These are phyloP conservation scores for Xerocomellus intermedius DNA, from an alignment of 768 basidiomycete genomes.

Conservation along the genomic window DNA sequence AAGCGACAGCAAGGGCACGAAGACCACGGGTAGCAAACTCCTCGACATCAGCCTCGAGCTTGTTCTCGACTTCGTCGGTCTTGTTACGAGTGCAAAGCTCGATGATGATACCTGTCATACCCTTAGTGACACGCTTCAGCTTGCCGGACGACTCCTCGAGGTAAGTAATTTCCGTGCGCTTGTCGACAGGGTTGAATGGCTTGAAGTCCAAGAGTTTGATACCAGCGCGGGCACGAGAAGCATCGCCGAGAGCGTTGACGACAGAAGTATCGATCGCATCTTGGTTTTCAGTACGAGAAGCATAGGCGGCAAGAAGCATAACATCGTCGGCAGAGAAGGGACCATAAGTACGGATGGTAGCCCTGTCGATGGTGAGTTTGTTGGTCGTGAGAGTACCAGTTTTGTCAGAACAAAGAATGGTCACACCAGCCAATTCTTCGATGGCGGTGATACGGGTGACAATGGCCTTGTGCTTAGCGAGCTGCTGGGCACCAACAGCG, in stretches of 20 bases:
- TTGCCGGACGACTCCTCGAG: constrained; percentile 91
- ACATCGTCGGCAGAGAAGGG: constrained; percentile 87
- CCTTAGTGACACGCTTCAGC: constrained; percentile 98
- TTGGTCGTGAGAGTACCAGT: constrained; percentile 98
- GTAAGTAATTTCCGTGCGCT: constrained; percentile 99
- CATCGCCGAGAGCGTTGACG: constrained; percentile 73
- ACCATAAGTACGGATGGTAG: constrained; percentile 88
- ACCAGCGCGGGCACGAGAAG: constrained; percentile 75
- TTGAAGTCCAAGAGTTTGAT: constrained; percentile 99
- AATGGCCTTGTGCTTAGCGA: constrained; percentile 99
- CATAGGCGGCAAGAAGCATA: constrained; percentile 91
- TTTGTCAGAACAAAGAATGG: constrained; percentile 98
- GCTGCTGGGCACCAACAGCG: constrained; percentile 97
- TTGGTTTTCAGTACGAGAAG: constrained; percentile 98
- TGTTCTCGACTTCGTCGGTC: constrained; percentile 87
- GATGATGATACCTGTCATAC: constrained; percentile 99
- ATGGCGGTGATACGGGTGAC: constrained; percentile 99
- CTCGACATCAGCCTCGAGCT: constrained; percentile 92
- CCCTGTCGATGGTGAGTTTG: constrained; percentile 96
- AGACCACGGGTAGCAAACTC: constrained; percentile 96
- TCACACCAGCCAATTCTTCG: constrained; percentile 97
- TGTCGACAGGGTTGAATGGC: constrained; percentile 99
- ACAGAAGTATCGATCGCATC: constrained; percentile 94
- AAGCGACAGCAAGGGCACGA: constrained; percentile 92
- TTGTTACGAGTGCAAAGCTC: constrained; percentile 98